Conservation (phyloP, 306 rosid species). For the Acacia melanoxylon region DNA sequence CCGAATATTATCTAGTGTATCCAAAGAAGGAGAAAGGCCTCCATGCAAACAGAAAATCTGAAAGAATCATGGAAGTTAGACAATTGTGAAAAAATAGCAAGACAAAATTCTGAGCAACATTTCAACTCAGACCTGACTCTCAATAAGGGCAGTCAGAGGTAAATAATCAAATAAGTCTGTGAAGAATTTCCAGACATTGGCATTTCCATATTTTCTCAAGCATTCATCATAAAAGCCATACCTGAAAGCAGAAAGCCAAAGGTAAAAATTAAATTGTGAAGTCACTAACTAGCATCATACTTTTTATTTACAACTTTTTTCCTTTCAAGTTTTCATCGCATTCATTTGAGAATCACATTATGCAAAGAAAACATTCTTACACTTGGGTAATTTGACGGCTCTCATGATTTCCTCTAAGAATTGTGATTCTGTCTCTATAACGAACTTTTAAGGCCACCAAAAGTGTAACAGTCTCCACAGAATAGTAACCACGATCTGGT, state of each 20-base stretch:
- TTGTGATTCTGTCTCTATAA: slow-evolving; percentile 91
- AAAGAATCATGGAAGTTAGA: slow-evolving; percentile 34
- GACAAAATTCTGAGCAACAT: slow-evolving; percentile 20
- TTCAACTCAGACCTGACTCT: slow-evolving; percentile 84
- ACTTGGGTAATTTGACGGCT: slow-evolving; percentile 99
- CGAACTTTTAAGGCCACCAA: slow-evolving; percentile 96
- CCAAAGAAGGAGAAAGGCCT: slow-evolving; percentile 97
- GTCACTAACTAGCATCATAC: slow-evolving; percentile 3
- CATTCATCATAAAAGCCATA: slow-evolving; percentile 97
- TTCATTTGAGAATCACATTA: slow-evolving; percentile 24
- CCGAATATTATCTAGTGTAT: slow-evolving; percentile 89
- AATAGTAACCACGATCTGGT: slow-evolving; percentile 71
- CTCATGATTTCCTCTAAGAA: slow-evolving; percentile 96
- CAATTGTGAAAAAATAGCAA: slow-evolving; percentile 27
- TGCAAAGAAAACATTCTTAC: slow-evolving; percentile 51
- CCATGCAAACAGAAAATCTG: slow-evolving; percentile 98
- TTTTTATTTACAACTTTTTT: background rate
- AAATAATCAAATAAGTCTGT: slow-evolving; percentile 93
- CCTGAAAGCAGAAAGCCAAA: slow-evolving; percentile 52
- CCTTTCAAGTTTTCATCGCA: background rate
- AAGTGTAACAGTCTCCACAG: slow-evolving; percentile 97
- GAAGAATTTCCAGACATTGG: slow-evolving; percentile 94
- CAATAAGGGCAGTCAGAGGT: slow-evolving; percentile 96
- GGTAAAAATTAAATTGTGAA: slow-evolving; percentile 23
- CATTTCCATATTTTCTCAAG: slow-evolving; percentile 97